Percentiles rank a stretch among this genome's conserved stretches.
Conservation (phyloP, 768 basidiomycete genomes). For the Porphyrellus cyaneotinctus region DNA sequence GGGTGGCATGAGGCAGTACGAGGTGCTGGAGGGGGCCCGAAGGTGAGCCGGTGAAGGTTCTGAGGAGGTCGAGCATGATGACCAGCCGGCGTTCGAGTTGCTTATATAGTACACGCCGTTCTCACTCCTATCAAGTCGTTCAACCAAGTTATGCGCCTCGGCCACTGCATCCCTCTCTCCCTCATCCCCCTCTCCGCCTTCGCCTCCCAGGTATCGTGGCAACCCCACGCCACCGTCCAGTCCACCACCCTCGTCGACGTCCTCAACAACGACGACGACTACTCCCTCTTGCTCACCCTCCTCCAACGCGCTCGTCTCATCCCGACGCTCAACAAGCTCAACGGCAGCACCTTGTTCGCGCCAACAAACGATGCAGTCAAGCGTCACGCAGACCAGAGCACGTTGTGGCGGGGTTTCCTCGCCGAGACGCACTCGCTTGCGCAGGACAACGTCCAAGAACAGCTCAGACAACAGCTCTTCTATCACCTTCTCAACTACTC, state of each 20-base stretch:
- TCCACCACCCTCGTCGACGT: constrained; percentile 73
- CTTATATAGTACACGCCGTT: constrained; percentile 8
- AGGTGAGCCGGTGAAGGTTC: constrained; percentile 50
- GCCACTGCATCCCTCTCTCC: constrained; percentile 32
- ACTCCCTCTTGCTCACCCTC: constrained; percentile 66
- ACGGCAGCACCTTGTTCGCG: constrained; percentile 83
- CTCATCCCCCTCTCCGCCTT: constrained; percentile 25
- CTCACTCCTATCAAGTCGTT: background rate
- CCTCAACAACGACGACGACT: constrained; percentile 72
- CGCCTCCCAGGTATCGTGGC: constrained; percentile 24
- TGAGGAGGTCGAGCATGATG: constrained; percentile 46
- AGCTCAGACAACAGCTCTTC: constrained; percentile 85
- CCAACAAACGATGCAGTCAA: constrained; percentile 91
- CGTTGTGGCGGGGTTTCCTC: constrained; percentile 32
- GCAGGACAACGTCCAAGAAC: constrained; percentile 78
- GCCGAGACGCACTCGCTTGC: constrained; percentile 32
- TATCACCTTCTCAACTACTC: constrained; percentile 91
- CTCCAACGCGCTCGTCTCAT: constrained; percentile 85
- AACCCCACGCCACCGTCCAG: constrained; percentile 18
- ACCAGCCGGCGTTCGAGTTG: constrained; percentile 1
- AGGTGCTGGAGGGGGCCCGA: constrained; percentile 53
- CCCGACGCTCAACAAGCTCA: constrained; percentile 86
- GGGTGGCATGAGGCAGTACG: constrained; percentile 47
- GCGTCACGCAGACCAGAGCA: constrained; percentile 35
- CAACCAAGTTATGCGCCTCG: constrained; percentile 34